Percentiles rank a stretch among this genome's conserved stretches.
These are phyloP conservation scores for Hypomontagnella monticulosa DNA, from an alignment of 495 filamentous ascomycete species.

Conservation along the genomic window DNA sequence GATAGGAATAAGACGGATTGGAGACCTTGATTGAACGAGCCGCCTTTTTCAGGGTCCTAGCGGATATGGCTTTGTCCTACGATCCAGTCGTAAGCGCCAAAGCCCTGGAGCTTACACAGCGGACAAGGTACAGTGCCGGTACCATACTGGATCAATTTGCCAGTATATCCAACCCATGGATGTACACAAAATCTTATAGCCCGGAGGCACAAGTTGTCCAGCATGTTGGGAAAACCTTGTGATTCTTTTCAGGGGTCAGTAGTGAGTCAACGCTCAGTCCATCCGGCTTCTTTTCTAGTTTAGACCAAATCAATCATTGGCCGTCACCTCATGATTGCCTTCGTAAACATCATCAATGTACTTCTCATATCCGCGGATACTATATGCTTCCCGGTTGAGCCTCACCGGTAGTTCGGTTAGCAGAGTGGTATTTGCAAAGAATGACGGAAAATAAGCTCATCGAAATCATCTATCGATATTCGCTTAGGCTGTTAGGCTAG, in stretches of 20 bases:
- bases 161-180: too few species aligned
- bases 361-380: too few species aligned
- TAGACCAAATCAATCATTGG: slow-evolving; percentile 1
- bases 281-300: slow-evolving; percentile 16
- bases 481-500: background rate
- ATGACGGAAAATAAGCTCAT: slow-evolving; percentile 40
- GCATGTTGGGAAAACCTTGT: slow-evolving; percentile 32
- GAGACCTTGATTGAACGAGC: slow-evolving; percentile 11
- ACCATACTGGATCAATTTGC: too few species aligned
- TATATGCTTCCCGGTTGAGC: slow-evolving; percentile 4
- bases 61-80: slow-evolving; percentile 17
- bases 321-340: slow-evolving; percentile 36
- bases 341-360: slow-evolving; percentile 10
- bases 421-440: slow-evolving; percentile 21
- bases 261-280: slow-evolving; percentile 6
- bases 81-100: slow-evolving; percentile 8
- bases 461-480: slow-evolving; percentile 1
- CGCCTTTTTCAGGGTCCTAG: slow-evolving; percentile 36
- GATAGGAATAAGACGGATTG: slow-evolving; percentile 32
- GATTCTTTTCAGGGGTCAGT: slow-evolving; percentile 13
- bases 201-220: slow-evolving; percentile 8
- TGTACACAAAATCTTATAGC: too few species aligned
- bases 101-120: background rate
- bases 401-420: slow-evolving; percentile 11
- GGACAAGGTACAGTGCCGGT: background rate